Evolutionary conservation across 495 filamentous ascomycete species (phyloP).

Genomic region (Ascobolus immersus): DNA sequence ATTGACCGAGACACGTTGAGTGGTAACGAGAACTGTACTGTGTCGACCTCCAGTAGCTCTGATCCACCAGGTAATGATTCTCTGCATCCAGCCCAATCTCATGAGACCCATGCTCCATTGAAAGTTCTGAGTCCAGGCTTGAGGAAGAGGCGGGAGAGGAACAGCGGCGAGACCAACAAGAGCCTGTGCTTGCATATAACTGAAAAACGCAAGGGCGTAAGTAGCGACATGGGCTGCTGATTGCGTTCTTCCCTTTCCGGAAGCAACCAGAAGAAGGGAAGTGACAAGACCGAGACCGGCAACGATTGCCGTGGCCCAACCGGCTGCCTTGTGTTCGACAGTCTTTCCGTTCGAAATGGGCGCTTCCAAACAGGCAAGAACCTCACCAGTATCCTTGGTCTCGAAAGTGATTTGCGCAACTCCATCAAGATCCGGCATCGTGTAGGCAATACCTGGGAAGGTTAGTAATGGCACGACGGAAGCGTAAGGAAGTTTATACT

Average conservation of each 20-base stretch:
- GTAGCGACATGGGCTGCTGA: slow-evolving; percentile 70
- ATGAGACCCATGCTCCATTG: slow-evolving; percentile 94
- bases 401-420: slow-evolving; percentile 44
- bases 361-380: slow-evolving; percentile 64
- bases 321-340: slow-evolving; percentile 59
- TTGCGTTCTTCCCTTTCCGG: slow-evolving; percentile 56
- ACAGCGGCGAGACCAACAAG: slow-evolving; percentile 65
- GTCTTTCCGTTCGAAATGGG: slow-evolving; percentile 71
- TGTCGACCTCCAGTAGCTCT: slow-evolving; percentile 51
- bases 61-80: slow-evolving; percentile 79
- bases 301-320: slow-evolving; percentile 63
- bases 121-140: slow-evolving; percentile 87
- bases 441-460: slow-evolving; percentile 38
- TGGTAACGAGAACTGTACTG: neutral
- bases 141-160: slow-evolving; percentile 56
- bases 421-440: slow-evolving; percentile 70
- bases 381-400: slow-evolving; percentile 22
- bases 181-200: slow-evolving; percentile 81
- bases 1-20: slow-evolving; percentile 33
- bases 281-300: slow-evolving; percentile 50
- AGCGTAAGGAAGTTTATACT: slow-evolving; percentile 13
- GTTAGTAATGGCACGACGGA: neutral
- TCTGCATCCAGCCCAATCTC: slow-evolving; percentile 54
- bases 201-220: slow-evolving; percentile 75
- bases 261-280: slow-evolving; percentile 47